These are phyloP conservation scores for Thyridium curvatum DNA, from an alignment of 2,329 filamentous ascomycete genomes.

Conservation along the genomic window DNA sequence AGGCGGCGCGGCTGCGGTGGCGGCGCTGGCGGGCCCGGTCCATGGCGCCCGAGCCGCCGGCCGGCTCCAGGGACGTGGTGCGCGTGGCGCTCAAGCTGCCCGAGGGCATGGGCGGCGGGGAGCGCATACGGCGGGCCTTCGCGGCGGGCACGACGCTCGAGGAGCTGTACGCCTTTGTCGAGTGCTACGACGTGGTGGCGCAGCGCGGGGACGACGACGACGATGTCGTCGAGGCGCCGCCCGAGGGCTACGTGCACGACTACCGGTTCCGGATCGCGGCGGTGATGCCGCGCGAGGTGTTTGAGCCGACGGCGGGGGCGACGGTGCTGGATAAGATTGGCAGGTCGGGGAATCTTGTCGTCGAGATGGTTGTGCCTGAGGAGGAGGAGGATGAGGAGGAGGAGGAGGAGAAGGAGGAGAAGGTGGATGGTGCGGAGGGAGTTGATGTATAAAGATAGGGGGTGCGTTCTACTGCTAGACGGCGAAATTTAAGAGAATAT, in stretches of 20 bases:
- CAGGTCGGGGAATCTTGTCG: conserved; percentile 79
- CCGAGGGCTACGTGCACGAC: conserved; percentile 68
- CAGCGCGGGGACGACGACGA: conserved; percentile 16
- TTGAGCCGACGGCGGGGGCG: conserved; percentile 59
- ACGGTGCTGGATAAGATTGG: conserved; percentile 71
- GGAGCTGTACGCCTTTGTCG: conserved; percentile 92
- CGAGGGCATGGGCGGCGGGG: conserved; percentile 53
- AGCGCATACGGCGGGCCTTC: conserved; percentile 70
- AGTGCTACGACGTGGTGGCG: conserved; percentile 74
- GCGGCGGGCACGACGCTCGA: conserved; percentile 64
- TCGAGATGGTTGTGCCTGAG: conserved; percentile 53
- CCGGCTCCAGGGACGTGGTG: conserved; percentile 60
- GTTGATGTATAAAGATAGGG: background rate
- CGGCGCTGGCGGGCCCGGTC: conserved; percentile 67
- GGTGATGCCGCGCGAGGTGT: conserved; percentile 78
- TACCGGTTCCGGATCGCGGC: conserved; percentile 84
- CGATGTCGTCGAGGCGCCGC: conserved; percentile 28
- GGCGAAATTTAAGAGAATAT: too few relatives aligned
- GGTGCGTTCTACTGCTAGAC: background rate
- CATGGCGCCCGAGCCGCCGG: conserved; percentile 60
- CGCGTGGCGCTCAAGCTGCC: conserved; percentile 64
- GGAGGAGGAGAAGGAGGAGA: conserved; percentile 6
- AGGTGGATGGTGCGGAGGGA: background rate
- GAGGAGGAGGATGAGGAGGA: conserved; percentile 26
- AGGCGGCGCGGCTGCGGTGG: conserved; percentile 59